Percentiles rank a stretch among this genome's conserved stretches.
These are phyloP conservation scores for Terfezia boudieri DNA, from an alignment of 495 filamentous ascomycete genomes.

Conservation along the genomic window DNA sequence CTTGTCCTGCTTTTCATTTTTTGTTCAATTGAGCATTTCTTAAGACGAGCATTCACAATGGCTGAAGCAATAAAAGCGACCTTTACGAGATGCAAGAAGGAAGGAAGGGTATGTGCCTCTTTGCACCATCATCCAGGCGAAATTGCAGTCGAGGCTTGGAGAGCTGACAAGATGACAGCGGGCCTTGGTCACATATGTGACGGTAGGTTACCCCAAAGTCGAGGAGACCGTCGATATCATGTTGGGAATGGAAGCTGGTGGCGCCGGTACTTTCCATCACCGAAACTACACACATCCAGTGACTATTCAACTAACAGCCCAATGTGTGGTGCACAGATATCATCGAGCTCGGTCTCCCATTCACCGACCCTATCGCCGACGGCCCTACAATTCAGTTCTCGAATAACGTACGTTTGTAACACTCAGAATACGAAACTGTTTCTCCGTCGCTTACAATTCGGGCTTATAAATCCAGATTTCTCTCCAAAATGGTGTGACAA, in stretches of 20 bases:
- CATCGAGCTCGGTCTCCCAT: constrained; percentile 74
- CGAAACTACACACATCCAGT: neutral
- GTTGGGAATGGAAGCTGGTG: constrained; percentile 76
- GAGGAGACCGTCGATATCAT: constrained; percentile 65
- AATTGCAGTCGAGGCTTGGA: constrained; percentile 1
- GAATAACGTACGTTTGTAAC: constrained; percentile 36
- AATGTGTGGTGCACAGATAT: constrained; percentile 31
- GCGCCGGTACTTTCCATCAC: constrained; percentile 40
- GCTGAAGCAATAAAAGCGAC: constrained; percentile 62
- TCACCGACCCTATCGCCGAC: constrained; percentile 95
- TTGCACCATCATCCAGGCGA: constrained; percentile 11
- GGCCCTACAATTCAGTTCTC: constrained; percentile 83
- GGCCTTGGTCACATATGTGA: constrained; percentile 88
- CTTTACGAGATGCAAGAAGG: constrained; percentile 69
- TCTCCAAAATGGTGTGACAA: constrained; percentile 69
- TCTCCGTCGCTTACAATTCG: no score
- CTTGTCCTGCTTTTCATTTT: neutral
- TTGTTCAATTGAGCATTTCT: no score
- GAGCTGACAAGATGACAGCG: constrained; percentile 23
- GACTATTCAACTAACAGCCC: neutral
- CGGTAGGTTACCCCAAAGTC: constrained; percentile 74
- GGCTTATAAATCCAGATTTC: constrained; percentile 26
- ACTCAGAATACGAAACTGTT: no score
- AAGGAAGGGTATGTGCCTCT: constrained; percentile 33
- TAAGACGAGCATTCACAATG: constrained; percentile 1